A percentile compares a stretch with the other conserved stretches of the same genome.
These are phyloP conservation scores for Novymonas esmeraldas DNA, from an alignment of 208 protist genomes.

Conservation along the genomic window DNA sequence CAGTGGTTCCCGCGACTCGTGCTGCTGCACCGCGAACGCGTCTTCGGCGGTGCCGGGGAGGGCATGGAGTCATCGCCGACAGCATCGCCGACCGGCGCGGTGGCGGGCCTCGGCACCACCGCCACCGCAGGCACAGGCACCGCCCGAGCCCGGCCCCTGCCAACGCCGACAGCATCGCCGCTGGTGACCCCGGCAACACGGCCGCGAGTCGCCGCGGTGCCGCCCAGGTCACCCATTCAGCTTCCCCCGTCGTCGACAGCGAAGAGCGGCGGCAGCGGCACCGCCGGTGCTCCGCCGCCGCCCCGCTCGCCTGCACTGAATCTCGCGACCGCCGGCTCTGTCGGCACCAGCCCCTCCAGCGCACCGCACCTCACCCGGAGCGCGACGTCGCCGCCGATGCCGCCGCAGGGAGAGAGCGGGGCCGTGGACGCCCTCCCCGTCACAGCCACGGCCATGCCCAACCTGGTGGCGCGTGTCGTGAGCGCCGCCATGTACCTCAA, in stretches of 20 bases:
- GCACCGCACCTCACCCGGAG: not conserved
- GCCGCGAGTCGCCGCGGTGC: conserved; percentile 3
- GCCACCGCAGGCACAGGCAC: not conserved
- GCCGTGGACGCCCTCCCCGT: not conserved
- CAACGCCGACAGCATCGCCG: conserved; percentile 17
- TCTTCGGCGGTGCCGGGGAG: conserved; percentile 2
- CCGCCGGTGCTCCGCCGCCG: not conserved
- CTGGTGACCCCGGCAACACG: conserved; percentile 22
- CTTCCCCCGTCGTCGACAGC: not conserved
- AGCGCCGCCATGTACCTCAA: conserved; percentile 73
- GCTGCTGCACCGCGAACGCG: conserved; percentile 19
- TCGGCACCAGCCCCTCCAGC: not conserved
- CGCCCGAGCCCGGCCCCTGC: not conserved
- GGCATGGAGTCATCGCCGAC: not conserved
- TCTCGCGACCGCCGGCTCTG: not conserved
- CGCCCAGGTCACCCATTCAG: conserved; percentile 28
- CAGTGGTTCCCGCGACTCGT: conserved; percentile 79
- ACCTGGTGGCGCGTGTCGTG: conserved; percentile 71
- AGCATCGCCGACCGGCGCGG: not conserved
- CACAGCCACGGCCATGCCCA: conserved; percentile 32
- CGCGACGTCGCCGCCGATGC: not conserved
- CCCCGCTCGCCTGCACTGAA: not conserved
- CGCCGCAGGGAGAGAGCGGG: not conserved
- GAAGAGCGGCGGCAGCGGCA: not conserved
- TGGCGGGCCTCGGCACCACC: not conserved